phyloP scores from a whole-genome alignment of 371 early-diverging fungal genomes.

The Actinomortierella ambigua region DNA sequence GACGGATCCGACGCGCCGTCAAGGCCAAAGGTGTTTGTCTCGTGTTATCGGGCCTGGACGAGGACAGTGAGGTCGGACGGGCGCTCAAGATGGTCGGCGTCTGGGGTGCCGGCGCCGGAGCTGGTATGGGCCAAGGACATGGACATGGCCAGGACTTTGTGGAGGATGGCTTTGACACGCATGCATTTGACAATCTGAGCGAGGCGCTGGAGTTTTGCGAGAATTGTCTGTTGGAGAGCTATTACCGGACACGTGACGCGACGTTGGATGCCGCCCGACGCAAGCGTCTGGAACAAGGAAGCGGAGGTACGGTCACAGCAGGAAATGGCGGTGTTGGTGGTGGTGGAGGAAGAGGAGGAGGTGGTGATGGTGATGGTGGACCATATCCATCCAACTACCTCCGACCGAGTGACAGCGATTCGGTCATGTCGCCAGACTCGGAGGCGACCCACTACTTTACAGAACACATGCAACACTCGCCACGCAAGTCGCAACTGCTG shows the following conservation, averaged over 20 bases:
- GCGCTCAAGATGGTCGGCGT: constrained; percentile 81
- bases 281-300: constrained; percentile 19
- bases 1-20: constrained; percentile 82
- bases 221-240: constrained; percentile 78
- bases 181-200: constrained; percentile 80
- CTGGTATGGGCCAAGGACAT: constrained; percentile 35
- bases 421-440: constrained; percentile 25
- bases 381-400: neutral
- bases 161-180: constrained; percentile 56
- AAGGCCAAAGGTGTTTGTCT: constrained; percentile 74
- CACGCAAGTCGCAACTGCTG: constrained; percentile 45
- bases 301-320: neutral
- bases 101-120: constrained; percentile 56
- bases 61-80: constrained; percentile 67
- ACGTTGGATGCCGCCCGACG: constrained; percentile 24
- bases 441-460: constrained; percentile 40
- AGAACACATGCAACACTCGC: constrained; percentile 38
- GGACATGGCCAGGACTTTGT: constrained; percentile 47
- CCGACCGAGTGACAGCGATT: neutral
- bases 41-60: constrained; percentile 81
- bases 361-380: neutral
- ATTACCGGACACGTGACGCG: constrained; percentile 56
- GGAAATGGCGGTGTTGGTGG: neutral
- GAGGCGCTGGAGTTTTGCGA: constrained; percentile 96
- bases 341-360: neutral